Base-by-base conservation (phyloP, 345 rosid genomes). In the Diplotaxis tenuifolia region DNA sequence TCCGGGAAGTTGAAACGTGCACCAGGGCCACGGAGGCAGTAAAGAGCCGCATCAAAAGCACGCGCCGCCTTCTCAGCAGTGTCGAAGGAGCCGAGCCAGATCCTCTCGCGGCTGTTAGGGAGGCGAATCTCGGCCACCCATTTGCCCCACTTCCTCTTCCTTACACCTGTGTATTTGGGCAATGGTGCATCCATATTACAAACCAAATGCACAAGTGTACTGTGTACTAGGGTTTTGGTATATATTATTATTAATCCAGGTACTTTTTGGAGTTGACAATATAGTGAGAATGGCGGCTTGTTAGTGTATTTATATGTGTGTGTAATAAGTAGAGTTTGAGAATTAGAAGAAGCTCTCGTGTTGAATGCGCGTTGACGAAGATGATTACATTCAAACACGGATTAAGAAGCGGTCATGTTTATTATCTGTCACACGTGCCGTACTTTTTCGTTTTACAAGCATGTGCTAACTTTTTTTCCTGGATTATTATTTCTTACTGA, bases 51-150 rank as follows among this genome's bases (percentile, higher is more conserved):
- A 22, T 93, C 98, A 31, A 93, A 93, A 6, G 98, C 98, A 80
- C 93, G 88, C 8, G 98, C 98, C 0, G 98, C 98, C 71, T 93
- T 93, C 73, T 83, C 88, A 0, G 97, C 78, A 0, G 88, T 55
- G 62, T 91, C 91, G 19, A 78, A 87, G 0, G 98, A 93, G 4
- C 98, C 98, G 7, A 93, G 65, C 98, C 98, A 93, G 32, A 93
- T 93, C 7, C 98, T 80, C 27, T 90, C 94, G 2, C 98, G 84
- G 81, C 97, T 86, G 62, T 93, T 89, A 0, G 98, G 98, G 1
- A 93, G 92, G 72, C 98, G 81, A 60, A 93, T 88, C 77, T 93
- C 98, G 1, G 97, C 89, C 71, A 93, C 98, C 94, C 94, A 93
- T 65, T 87, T 93, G 0, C 98, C 97, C 98, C 98, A 91, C 66